A percentile compares a stretch with the other conserved stretches of the same genome.
These are phyloP conservation scores for Magnolia sinica DNA, from an alignment of 164 flowering plant species.

Conservation along the genomic window DNA sequence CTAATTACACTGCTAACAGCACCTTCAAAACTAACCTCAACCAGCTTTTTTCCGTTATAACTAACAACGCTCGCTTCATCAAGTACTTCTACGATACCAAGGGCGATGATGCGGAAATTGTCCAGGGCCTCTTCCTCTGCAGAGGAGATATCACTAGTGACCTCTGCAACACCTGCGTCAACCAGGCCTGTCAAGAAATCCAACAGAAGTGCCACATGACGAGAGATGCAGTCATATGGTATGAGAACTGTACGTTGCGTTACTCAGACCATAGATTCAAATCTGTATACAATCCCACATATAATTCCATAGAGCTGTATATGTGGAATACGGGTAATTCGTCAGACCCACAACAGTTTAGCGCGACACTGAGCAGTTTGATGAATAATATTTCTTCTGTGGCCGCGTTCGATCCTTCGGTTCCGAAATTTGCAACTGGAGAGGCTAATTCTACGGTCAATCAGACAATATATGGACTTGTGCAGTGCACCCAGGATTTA, in stretches of 20 bases:
- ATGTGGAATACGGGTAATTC: not conserved
- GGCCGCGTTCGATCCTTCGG: not conserved
- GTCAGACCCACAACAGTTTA: not conserved
- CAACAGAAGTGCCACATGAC: not conserved
- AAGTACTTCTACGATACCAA: slow-evolving; percentile 24
- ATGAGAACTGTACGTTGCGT: slow-evolving; percentile 20
- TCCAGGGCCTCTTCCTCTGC: slow-evolving; percentile 20
- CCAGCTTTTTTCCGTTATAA: slow-evolving; percentile 10
- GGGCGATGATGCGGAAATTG: slow-evolving; percentile 15
- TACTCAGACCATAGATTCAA: slow-evolving; percentile 5
- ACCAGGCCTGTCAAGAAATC: slow-evolving; percentile 1
- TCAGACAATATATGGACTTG: not conserved
- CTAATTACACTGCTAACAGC: slow-evolving; percentile 15
- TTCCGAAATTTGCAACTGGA: not conserved
- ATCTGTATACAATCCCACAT: too few relatives aligned
- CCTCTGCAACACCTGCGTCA: slow-evolving; percentile 13
- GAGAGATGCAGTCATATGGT: slow-evolving; percentile 16
- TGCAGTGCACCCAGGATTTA: not conserved
- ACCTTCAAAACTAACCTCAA: slow-evolving; percentile 17
- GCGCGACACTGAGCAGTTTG: not conserved
- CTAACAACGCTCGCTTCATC: slow-evolving; percentile 1
- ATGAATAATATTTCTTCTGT: not conserved
- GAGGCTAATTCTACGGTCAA: not conserved
- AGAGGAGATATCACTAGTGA: slow-evolving; percentile 11
- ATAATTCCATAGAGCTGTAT: not conserved